A percentile compares a stretch with the other conserved stretches of the same genome.
Evolutionary conservation across 306 rosid genomes (phyloP).

Genomic region (Ormosia emarginata): DNA sequence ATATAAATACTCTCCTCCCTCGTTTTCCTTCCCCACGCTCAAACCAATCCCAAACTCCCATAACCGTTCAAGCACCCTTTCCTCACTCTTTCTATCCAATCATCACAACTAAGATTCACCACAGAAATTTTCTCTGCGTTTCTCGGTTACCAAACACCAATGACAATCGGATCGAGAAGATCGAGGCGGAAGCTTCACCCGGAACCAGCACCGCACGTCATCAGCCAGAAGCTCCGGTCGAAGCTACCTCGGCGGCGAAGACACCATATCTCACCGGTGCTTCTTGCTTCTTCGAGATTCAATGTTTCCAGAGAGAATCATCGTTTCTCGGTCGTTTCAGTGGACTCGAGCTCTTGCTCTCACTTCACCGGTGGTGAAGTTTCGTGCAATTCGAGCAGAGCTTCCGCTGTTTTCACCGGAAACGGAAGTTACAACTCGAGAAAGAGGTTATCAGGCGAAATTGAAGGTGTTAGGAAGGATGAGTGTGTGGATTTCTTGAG

Average conservation of each 20-base stretch:
- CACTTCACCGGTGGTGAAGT: constrained; percentile 48
- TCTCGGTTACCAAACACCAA: constrained; percentile 24
- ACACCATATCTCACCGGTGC: constrained; percentile 54
- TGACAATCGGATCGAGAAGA: constrained; percentile 35
- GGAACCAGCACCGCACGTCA: constrained; percentile 8
- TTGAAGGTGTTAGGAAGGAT: neutral
- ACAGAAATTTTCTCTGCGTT: constrained; percentile 2
- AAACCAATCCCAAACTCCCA: constrained; percentile 20
- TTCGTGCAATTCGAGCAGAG: constrained; percentile 57
- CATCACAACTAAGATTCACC: neutral
- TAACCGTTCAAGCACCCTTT: constrained; percentile 45
- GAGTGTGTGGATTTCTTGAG: neutral
- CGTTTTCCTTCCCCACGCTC: constrained; percentile 14
- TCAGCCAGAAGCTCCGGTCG: constrained; percentile 69
- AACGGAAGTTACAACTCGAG: constrained; percentile 23
- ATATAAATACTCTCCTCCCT: constrained; percentile 28
- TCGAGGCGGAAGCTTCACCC: constrained; percentile 38
- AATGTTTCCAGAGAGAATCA: neutral
- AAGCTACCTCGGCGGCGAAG: constrained; percentile 61
- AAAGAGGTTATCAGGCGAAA: constrained; percentile 26
- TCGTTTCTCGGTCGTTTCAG: constrained; percentile 27
- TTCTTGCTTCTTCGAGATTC: constrained; percentile 13
- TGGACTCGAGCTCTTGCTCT: constrained; percentile 45
- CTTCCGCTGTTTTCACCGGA: constrained; percentile 33
- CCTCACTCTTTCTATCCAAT: constrained; percentile 1